Conservation (phyloP, 1,139 yeast species). For the Suhomyces taliae region DNA sequence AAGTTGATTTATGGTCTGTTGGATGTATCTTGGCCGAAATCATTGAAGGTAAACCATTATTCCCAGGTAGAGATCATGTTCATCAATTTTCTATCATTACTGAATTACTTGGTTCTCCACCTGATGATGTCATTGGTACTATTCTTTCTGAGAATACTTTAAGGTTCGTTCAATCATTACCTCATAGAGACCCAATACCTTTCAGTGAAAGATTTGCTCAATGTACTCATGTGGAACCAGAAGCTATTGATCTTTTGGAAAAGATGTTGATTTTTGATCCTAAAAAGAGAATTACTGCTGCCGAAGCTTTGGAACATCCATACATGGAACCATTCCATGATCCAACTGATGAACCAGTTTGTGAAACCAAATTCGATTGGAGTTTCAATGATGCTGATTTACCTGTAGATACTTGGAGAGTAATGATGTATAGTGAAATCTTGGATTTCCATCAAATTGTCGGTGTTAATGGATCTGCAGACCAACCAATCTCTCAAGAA, state of each 20-base stretch:
- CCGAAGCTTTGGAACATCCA: slow-evolving; percentile 84
- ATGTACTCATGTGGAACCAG: slow-evolving; percentile 78
- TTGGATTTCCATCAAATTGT: slow-evolving; percentile 89
- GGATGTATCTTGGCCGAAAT: slow-evolving; percentile 98
- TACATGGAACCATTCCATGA: slow-evolving; percentile 98
- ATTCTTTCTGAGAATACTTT: slow-evolving; percentile 94
- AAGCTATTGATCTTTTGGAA: slow-evolving; percentile 84
- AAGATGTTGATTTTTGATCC: slow-evolving; percentile 95
- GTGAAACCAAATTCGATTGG: slow-evolving; percentile 95
- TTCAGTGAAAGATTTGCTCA: slow-evolving; percentile 71
- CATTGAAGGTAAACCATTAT: slow-evolving; percentile 98
- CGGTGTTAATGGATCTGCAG: slow-evolving; percentile 21
- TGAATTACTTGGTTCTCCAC: slow-evolving; percentile 94
- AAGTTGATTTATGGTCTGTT: slow-evolving; percentile 99
- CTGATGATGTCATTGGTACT: slow-evolving; percentile 92
- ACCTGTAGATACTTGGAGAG: slow-evolving; percentile 98
- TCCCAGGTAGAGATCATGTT: slow-evolving; percentile 98
- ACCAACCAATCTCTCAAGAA: slow-evolving; percentile 17
- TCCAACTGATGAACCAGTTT: slow-evolving; percentile 95
- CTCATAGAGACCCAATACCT: slow-evolving; percentile 90
- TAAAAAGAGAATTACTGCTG: slow-evolving; percentile 88
- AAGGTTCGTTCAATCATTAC: slow-evolving; percentile 89
- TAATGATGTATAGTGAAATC: slow-evolving; percentile 98
- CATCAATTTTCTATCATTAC: slow-evolving; percentile 97
- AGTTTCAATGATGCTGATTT: slow-evolving; percentile 96